Conservation (phyloP, 2,329 filamentous ascomycete species). For the Cercospora citrullina region DNA sequence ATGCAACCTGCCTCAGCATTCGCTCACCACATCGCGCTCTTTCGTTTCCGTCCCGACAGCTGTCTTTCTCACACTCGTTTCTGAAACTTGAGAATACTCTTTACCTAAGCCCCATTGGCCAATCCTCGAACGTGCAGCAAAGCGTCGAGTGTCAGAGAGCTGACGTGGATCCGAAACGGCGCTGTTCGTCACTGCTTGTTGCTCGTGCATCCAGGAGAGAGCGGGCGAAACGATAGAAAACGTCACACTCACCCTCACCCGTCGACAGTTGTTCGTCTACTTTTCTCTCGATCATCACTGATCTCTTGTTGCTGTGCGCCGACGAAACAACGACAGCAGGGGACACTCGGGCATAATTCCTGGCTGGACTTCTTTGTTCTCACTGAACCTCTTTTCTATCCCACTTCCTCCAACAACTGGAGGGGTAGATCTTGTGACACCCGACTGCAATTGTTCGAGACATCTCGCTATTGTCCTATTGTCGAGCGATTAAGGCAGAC, state of each 20-base stretch:
- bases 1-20: background rate
- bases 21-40: background rate
- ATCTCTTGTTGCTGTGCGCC: background rate
- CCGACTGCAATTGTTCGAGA: background rate
- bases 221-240: slow-evolving; percentile 3
- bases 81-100: slow-evolving; percentile 1
- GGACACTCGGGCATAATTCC: background rate
- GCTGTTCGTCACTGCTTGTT: background rate
- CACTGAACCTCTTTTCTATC: background rate
- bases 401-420: background rate
- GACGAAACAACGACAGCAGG: background rate
- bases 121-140: background rate
- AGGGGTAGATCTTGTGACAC: background rate
- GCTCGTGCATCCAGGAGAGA: slow-evolving; percentile 14
- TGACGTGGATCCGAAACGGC: slow-evolving; percentile 14
- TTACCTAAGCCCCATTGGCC: background rate
- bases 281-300: background rate
- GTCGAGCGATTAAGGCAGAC: background rate
- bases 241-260: background rate
- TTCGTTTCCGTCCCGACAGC: background rate
- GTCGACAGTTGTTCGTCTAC: background rate
- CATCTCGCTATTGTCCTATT: background rate
- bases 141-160: background rate
- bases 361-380: background rate
- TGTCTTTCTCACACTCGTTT: slow-evolving; percentile 4